Conservation (phyloP, 129 eudicot species). For the Ambrosia artemisiifolia region DNA sequence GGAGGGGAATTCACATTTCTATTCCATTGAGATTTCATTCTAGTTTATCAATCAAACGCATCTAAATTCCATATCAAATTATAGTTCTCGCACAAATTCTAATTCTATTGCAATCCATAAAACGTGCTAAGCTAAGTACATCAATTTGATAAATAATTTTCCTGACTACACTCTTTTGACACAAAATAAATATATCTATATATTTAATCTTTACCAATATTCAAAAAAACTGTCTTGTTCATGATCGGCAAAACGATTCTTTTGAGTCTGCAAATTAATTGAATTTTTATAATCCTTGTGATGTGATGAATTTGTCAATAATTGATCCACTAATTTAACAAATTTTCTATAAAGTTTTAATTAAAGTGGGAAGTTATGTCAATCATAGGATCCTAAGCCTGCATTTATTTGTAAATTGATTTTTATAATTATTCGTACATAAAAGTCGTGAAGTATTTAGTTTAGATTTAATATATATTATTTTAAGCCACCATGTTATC, state of each 20-base stretch:
- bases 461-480: neutral
- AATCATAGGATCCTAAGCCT: slow-evolving; percentile 2
- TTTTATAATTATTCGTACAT: neutral
- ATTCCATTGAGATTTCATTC: too few relatives aligned
- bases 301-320: neutral
- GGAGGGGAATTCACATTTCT: too few relatives aligned
- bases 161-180: too few relatives aligned
- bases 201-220: neutral
- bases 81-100: too few relatives aligned
- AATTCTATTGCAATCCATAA: too few relatives aligned
- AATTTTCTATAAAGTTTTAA: neutral
- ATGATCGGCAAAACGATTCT: slow-evolving; percentile 1
- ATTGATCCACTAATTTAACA: neutral
- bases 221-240: slow-evolving; percentile 3
- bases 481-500: neutral
- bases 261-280: neutral
- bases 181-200: too few relatives aligned
- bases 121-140: too few relatives aligned
- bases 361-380: neutral
- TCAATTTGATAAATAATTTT: too few relatives aligned
- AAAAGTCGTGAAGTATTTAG: neutral
- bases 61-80: too few relatives aligned
- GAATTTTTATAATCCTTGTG: neutral
- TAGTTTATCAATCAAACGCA: too few relatives aligned
- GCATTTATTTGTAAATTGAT: neutral